phyloP scores from a whole-genome alignment of 257 asterid species.

The Cordia subcordata region DNA sequence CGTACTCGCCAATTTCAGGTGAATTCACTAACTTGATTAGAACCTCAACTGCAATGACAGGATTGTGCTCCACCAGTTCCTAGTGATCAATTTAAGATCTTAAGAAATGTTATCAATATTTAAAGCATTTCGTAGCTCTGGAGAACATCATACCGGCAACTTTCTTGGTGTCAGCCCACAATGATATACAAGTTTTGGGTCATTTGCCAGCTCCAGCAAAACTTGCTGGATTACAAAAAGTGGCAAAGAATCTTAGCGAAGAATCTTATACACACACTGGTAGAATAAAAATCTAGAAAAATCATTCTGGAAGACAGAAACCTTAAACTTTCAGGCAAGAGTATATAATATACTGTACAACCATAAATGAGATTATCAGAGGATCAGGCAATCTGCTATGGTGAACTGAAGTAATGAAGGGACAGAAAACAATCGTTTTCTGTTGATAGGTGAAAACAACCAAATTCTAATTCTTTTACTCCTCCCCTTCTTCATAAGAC shows the following conservation, averaged over 20 bases:
- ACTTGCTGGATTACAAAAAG: constrained; percentile 54
- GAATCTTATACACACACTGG: constrained; percentile 6
- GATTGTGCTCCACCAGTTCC: constrained; percentile 98
- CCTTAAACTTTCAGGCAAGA: neutral
- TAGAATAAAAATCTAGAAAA: constrained; percentile 3
- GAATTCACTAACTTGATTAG: constrained; percentile 85
- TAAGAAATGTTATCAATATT: neutral
- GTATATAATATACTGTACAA: too few species aligned
- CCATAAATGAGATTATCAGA: too few species aligned
- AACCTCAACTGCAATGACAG: constrained; percentile 93
- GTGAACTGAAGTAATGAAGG: too few species aligned
- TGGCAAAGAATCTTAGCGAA: too few species aligned
- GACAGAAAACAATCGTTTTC: too few species aligned
- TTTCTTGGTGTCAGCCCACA: constrained; percentile 94
- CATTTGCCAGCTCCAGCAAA: constrained; percentile 70
- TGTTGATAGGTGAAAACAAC: too few species aligned
- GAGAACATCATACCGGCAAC: constrained; percentile 69
- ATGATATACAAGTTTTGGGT: constrained; percentile 93
- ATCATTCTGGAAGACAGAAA: constrained; percentile 9
- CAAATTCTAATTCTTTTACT: too few species aligned
- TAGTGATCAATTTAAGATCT: constrained; percentile 14
- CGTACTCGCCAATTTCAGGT: constrained; percentile 93
- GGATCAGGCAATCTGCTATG: too few species aligned
- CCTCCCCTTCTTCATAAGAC: too few species aligned
- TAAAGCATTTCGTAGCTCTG: constrained; percentile 1